Base-by-base conservation (phyloP, 805 yeast species). In the Nakazawaea wickerhamii region DNA sequence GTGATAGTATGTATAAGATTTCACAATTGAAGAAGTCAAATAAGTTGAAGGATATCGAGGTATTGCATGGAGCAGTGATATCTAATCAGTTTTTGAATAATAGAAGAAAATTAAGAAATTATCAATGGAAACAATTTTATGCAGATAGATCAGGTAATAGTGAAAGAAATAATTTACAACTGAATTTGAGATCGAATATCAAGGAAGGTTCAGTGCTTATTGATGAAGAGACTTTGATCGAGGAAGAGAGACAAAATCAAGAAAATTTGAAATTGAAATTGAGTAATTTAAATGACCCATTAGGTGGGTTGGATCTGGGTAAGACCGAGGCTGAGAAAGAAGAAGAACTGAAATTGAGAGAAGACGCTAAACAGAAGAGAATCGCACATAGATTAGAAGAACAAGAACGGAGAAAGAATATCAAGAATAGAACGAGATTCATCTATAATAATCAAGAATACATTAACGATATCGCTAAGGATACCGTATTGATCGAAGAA, bases 41-140 rank as follows among this genome's bases (percentile, higher is more conserved):
- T 48, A 58, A 67, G 23, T 57, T 75, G 18, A 68, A 60, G 43
- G 75, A 72, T 47, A 53, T 74, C 26, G 79, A 75, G 48, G 70
- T 71, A 48, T 48, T 65, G 5, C 81, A 75, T 46, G 75, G 76
- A 32, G 59, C 69, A 7, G 72, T 74, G 22, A 68, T 68, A 23
- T 48, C 70, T 17, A 73, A 73, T 50, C 65, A 65, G 34, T 66
- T 70, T 28, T 49, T 74, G 35, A 67, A 67, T 47, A 62, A 62
- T 37, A 65, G 68, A 13, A 54, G 79, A 41, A 52, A 61, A 4
- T 50, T 65, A 23, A 59, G 80, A 48, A 57, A 60, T 21, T 63
- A 59, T 36, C 76, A 68, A 53, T 76, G 81, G 81, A 49, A 55
- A 18, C 61, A 61, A 50, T 76, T 70, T 48, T 76, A 71, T 68